Base-by-base conservation (phyloP, 192 early-diverging fungal species). In the Hyaloraphidium curvatum region DNA sequence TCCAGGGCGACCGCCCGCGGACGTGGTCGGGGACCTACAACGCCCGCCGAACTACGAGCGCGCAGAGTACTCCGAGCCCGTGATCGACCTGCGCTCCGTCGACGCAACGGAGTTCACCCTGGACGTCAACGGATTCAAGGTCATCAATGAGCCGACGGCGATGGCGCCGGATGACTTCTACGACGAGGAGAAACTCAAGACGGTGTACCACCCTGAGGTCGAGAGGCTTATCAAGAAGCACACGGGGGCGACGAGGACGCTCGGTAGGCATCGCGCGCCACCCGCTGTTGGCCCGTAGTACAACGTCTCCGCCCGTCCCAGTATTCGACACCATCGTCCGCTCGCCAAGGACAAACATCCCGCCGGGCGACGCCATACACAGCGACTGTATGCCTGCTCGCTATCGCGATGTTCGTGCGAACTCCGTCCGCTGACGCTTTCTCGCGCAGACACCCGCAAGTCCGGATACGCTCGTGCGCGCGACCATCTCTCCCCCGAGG, bases 41-140 rank as follows among this genome's bases (percentile, higher is more conserved):
- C 43, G 43, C 14, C 14, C 7, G 23, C 43, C 43, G 14, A 48
- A 48, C 23, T 48, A 48, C 43, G 19, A 5, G 7, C 43, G 43
- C 43, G 19, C 25, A 4, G 43, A 48, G 23, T 25, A 48, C 23
- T 14, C 25, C 43, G 25, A 11, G 14, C 43, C 43, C 11, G 14
- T 48, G 17, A 19, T 48, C 23, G 43, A 48, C 23, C 43, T 48
- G 14, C 43, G 43, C 4, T 11, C 7, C 23, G 43, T 48, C 7
- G 9, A 7, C 33, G 7, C 33, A n/a, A 22, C 43, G 14, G 43
- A 21, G 43, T 48, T 48, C 43, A 11, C 43, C 4, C 43, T 48
- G 5, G 43, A 48, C 43, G 43, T 48, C 17, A 48, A 48, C 25
- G 43, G 43, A 48, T 48, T 48, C 43, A 14, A 48, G 43, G 7